Percentiles rank a stretch among this genome's conserved stretches.
Evolutionary conservation across 139 green algal genomes (phyloP).

Genomic region (Coelastrella sp.): DNA sequence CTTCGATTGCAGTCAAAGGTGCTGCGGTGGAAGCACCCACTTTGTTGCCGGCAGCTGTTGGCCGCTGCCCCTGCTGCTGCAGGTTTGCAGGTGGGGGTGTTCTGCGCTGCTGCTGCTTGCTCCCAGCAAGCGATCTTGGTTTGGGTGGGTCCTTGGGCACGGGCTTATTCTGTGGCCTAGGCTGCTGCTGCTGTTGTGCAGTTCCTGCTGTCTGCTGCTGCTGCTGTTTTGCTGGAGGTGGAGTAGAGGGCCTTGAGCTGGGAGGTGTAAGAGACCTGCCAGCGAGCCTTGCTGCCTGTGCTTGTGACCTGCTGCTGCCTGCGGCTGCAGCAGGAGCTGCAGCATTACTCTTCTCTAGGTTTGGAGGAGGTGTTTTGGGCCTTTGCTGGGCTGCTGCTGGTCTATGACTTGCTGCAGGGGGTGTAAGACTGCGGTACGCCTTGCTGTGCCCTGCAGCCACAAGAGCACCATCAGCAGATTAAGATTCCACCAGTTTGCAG

Average conservation of each 20-base stretch:
- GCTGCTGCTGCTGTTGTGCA: neutral
- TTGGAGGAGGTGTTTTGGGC: conserved; percentile 5
- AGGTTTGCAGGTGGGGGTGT: conserved; percentile 16
- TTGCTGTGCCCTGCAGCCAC: neutral
- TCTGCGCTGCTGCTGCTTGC: conserved; percentile 13
- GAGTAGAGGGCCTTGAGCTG: neutral
- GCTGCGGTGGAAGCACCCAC: neutral
- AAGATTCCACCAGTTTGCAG: too few relatives aligned
- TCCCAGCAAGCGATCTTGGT: conserved; percentile 1
- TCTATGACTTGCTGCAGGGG: neutral
- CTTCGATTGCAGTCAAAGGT: neutral
- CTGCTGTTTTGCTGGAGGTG: conserved; percentile 21
- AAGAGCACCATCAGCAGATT: neutral
- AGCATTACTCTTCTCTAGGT: neutral
- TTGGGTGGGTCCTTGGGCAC: conserved; percentile 30
- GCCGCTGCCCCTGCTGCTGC: neutral
- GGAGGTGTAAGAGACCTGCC: conserved; percentile 30
- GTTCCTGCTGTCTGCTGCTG: neutral
- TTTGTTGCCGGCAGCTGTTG: neutral
- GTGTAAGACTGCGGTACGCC: conserved; percentile 24
- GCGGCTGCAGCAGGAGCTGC: neutral
- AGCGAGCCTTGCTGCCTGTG: conserved; percentile 6
- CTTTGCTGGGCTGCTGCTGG: neutral
- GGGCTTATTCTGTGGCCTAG: neutral
- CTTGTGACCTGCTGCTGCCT: neutral